Base-by-base conservation (phyloP, 2,329 filamentous ascomycete species). In the Akanthomyces uredinophilus region DNA sequence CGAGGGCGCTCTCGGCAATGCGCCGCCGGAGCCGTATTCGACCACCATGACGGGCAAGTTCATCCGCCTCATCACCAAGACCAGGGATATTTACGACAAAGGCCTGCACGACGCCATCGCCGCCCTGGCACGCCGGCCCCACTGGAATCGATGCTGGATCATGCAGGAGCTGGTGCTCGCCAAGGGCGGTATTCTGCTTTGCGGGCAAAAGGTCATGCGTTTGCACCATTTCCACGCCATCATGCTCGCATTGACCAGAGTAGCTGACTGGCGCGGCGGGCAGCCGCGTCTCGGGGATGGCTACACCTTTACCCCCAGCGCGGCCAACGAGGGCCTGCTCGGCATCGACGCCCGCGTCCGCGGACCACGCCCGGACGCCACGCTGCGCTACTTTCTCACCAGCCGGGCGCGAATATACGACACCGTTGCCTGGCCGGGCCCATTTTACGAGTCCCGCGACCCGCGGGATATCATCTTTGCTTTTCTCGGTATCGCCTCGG, bases 391-490 rank as follows among this genome's bases (percentile, higher is more conserved):
- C 24, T n/a, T 27, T 11, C 55, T 49, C 43, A 44, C 29, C n/a
- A 46, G 20, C 29, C 43, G 27, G 20, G 44, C 55, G 3, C 29
- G 20, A 5, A 37, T 14, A 10, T 24, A 7, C n/a, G 27, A 49
- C 5, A 20, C 14, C n/a, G 11, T 37, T 14, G 16, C 4, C 18
- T 24, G 7, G 16, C 0, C 13, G 13, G 55, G 55, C n/a, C 55
- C 55, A 2, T 58, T 49, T 39, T 49, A 58, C 22, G n/a, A 24
- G 43, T 44, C 43, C 13, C 16, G 14, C 5, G 55, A 58, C 11
- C 55, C 55, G n/a, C 29, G 55, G 4, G 55, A 57, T 16, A 29
- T 57, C 27, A 57, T 57, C 29, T 57, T 57, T 47, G 54, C 43
- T 7, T 49, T 57, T 39, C 54, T 47, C n/a, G 54, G 54, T 20